Base-by-base conservation (phyloP, 2,329 filamentous ascomycete species). In the Coniella lustricola region DNA sequence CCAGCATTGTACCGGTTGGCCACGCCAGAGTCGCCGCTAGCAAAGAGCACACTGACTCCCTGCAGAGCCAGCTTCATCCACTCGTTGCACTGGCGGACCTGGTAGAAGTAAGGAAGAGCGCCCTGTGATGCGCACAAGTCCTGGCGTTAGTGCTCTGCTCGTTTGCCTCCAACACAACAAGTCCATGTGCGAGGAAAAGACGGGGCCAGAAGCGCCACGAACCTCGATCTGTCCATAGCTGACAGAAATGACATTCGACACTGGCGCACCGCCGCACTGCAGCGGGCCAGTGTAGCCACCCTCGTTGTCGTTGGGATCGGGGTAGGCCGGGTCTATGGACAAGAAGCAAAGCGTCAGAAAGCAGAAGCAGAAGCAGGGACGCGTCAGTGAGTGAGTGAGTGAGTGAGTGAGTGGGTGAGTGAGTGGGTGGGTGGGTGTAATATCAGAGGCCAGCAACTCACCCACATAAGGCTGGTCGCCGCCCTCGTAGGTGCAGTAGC, bases 21-120 rank as follows among this genome's bases (percentile, higher is more conserved):
- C 3, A 49, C 50, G n/a, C 73, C 72, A 21, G 62, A 62, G 56
- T 76, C 73, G 35, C 74, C 74, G 1, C 69, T 71, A 2, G 73
- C 70, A 37, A 73, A 69, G 20, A 76, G 59, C 8, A 74, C 60
- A 0, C 70, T 74, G 9, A 71, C 62, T 44, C 73, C 73, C 52
- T 71, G 69, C 13, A 74, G 63, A 3, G 68, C 72, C 0, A 79
- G 68, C 60, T 79, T 77, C 57, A 78, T 64, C 56, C 75, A 73
- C 59, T 75, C 69, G 47, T 66, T 63, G 60, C 73, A 75, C 57
- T 73, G 70, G 14, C 70, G 66, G 52, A 73, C 65, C 53, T 77
- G 73, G 62, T 83, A 83, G 51, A 62, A 65, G 7, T 68, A 62
- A 0, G 78, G 76, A 12, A 47, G 16, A 10, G 44, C 44, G 25